Evolutionary conservation across 108 stramenopile genomes (phyloP).

Genomic region (Skeletonema marinoi): DNA sequence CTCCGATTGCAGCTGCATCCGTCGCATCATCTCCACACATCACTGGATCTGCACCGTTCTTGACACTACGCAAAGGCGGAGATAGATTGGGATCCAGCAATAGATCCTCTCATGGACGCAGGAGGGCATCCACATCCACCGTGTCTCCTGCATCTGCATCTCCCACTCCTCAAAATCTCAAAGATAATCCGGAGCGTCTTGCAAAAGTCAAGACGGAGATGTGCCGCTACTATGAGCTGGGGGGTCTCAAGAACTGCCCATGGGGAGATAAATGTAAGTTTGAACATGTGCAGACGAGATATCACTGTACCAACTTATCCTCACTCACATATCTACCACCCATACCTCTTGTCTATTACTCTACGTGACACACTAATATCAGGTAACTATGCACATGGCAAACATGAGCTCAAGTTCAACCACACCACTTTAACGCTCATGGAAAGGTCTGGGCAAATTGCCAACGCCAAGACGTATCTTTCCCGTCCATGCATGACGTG

Average conservation of each 20-base stretch:
- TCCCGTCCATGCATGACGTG: conserved; percentile 81
- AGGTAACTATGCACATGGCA: conserved; percentile 90
- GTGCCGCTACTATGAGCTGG: conserved; percentile 66
- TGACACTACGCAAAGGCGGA: neutral
- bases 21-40: neutral
- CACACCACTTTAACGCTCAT: conserved; percentile 62
- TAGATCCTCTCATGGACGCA: neutral
- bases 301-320: neutral
- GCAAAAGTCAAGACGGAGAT: conserved; percentile 89
- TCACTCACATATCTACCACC: neutral
- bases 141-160: neutral
- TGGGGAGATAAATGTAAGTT: conserved; percentile 31
- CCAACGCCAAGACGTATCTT: conserved; percentile 71
- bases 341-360: neutral
- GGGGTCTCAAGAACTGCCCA: conserved; percentile 17
- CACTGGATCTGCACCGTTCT: neutral
- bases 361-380: neutral
- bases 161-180: conserved; percentile 50
- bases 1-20: neutral
- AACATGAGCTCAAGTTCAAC: conserved; percentile 83
- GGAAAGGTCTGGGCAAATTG: conserved; percentile 66
- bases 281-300: neutral
- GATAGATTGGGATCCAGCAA: neutral
- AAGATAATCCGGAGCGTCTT: conserved; percentile 65
- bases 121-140: neutral